A percentile compares a stretch with the other conserved stretches of the same genome.
phyloP scores from a whole-genome alignment of 106 monocot species.

The Phalaenopsis equestris region DNA sequence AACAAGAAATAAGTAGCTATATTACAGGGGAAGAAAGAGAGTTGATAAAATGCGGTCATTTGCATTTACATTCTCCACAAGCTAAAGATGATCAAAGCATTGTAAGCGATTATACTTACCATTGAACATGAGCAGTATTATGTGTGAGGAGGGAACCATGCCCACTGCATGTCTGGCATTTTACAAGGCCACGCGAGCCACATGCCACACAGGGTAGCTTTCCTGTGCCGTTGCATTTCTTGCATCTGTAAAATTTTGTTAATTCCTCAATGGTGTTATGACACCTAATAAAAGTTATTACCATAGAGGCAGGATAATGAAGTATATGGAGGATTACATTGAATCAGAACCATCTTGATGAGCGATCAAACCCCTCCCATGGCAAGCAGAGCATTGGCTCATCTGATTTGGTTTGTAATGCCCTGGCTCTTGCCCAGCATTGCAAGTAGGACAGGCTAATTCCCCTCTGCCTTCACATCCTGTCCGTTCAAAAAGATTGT shows the following conservation, averaged over 20 bases:
- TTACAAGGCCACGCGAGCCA: slow-evolving; percentile 58
- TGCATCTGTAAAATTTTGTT: slow-evolving; percentile 48
- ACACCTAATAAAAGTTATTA: background rate
- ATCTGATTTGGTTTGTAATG: slow-evolving; percentile 71
- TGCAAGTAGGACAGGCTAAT: slow-evolving; percentile 57
- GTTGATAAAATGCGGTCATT: too few species aligned
- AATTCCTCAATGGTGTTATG: background rate
- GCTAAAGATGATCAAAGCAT: background rate
- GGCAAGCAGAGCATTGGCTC: slow-evolving; percentile 55
- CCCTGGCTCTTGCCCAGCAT: slow-evolving; percentile 49
- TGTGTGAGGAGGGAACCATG: slow-evolving; percentile 51
- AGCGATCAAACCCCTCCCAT: slow-evolving; percentile 91
- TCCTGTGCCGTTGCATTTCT: slow-evolving; percentile 62
- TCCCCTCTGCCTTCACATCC: slow-evolving; percentile 63
- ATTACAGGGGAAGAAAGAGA: too few species aligned
- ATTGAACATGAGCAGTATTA: slow-evolving; percentile 53
- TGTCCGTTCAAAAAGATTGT: slow-evolving; percentile 15
- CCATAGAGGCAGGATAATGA: background rate
- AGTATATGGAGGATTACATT: slow-evolving; percentile 30
- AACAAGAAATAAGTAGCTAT: too few species aligned
- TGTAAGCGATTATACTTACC: slow-evolving; percentile 32
- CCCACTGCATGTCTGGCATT: slow-evolving; percentile 59
- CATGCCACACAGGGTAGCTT: slow-evolving; percentile 67
- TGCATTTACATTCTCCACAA: background rate
- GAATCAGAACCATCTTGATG: slow-evolving; percentile 96